Conservation (phyloP, 768 basidiomycete genomes). For the Panaeolus papilionaceus region DNA sequence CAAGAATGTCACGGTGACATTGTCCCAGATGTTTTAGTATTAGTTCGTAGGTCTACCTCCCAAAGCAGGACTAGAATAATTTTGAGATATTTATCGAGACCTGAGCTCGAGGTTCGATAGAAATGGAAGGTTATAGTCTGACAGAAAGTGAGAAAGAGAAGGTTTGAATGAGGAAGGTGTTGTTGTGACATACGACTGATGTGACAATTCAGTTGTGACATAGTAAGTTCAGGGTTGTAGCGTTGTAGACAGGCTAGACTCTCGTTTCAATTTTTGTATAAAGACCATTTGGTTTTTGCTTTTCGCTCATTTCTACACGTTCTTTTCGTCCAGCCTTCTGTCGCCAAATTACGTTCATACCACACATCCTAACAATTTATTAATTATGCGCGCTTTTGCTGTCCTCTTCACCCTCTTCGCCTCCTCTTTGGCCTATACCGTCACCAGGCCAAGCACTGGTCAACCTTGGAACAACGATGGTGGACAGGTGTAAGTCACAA, state of each 20-base stretch:
- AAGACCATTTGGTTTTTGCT: constrained; percentile 7
- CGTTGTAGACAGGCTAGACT: no score
- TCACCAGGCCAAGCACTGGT: constrained; percentile 54
- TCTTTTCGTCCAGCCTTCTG: constrained; percentile 18
- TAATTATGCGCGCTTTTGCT: constrained; percentile 49
- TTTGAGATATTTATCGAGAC: background rate
- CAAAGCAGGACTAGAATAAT: background rate
- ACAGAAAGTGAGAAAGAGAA: background rate
- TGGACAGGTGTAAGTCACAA: constrained; percentile 47
- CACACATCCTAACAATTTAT: constrained; percentile 14
- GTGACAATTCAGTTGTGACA: constrained; percentile 7
- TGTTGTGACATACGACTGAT: background rate
- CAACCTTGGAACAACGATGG: constrained; percentile 66
- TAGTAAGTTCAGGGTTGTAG: background rate
- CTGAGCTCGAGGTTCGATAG: background rate
- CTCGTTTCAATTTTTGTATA: constrained; percentile 10
- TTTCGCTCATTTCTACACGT: constrained; percentile 11
- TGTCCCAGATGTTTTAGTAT: background rate
- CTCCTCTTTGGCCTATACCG: constrained; percentile 66
- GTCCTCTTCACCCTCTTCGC: constrained; percentile 53
- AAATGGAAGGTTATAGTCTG: background rate
- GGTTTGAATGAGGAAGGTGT: background rate
- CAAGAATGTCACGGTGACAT: background rate
- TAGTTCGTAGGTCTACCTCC: background rate
- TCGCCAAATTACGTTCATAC: constrained; percentile 27